Percentiles rank a stretch among this genome's conserved stretches.
These are phyloP conservation scores for Potentilla sterilis DNA, from an alignment of 306 rosid genomes.

Conservation along the genomic window DNA sequence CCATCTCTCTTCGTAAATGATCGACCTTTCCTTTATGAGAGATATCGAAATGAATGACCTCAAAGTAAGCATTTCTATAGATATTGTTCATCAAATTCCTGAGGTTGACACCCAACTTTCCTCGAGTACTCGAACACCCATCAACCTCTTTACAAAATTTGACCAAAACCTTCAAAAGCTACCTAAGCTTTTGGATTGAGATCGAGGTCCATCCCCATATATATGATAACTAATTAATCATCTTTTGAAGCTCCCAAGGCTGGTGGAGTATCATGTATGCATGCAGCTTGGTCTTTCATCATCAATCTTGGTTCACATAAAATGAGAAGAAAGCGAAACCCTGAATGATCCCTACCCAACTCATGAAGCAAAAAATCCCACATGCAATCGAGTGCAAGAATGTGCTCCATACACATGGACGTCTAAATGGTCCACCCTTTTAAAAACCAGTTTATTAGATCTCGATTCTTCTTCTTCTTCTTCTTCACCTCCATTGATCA, in stretches of 20 bases:
- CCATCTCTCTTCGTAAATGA: background rate
- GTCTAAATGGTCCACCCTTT: constrained; percentile 20
- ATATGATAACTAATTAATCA: background rate
- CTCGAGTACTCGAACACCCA: background rate
- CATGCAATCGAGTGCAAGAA: constrained; percentile 7
- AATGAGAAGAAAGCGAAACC: background rate
- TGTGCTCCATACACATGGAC: constrained; percentile 29
- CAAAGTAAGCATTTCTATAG: background rate
- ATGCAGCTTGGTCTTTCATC: background rate
- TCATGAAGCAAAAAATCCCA: constrained; percentile 25
- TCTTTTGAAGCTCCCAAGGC: background rate
- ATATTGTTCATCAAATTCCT: background rate
- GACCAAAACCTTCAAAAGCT: background rate
- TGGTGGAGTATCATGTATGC: background rate
- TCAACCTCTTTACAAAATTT: background rate
- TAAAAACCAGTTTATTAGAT: background rate
- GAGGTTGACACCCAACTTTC: constrained; percentile 4
- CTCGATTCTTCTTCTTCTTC: background rate
- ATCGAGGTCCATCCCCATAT: background rate
- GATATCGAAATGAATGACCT: background rate
- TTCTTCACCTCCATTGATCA: background rate
- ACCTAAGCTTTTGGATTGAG: constrained; percentile 1
- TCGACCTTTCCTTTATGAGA: background rate
- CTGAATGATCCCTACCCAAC: constrained; percentile 31
- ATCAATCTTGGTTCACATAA: constrained; percentile 2